Base-by-base conservation (phyloP, 2,329 filamentous ascomycete species). In the Alternaria burnsii region DNA sequence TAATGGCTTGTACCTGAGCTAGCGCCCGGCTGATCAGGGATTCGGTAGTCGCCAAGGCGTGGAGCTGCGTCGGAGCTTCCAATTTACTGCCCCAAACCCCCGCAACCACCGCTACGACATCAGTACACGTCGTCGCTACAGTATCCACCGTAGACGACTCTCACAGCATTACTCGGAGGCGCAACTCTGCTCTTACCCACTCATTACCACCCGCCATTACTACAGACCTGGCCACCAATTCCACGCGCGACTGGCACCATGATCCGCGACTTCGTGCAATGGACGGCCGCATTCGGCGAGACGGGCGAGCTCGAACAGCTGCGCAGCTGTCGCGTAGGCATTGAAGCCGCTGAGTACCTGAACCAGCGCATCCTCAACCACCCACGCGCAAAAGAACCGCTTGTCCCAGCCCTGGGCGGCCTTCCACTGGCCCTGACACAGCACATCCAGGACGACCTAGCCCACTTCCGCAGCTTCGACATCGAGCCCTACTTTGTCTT, bases 271-370 rank as follows among this genome's bases (percentile, higher is more conserved):
- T 83, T 88, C 73, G 85, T 87, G 69, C 83, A 84, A 70, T 89
- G 86, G 86, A 84, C 82, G 56, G 80, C 79, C 66, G 79, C 78
- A 71, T 82, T 87, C 67, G 80, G 82, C 63, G 82, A 84, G 74
- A 85, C 83, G 50, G 86, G 88, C 70, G 83, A 88, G 60, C 79
- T 96, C 68, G 84, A 89, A 62, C 87, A 91, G 64, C 84, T 97
- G 70, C 88, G 91, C 74, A 90, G 89, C 76, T 88, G 88, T 61
- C 86, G 89, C 55, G 86, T 97, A 71, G 94, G 90, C 66, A 89
- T 98, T 72, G 94, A 97, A 82, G 95, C 94, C 57, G 90, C 91
- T 54, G 91, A 96, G 79, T 98, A 95, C 78, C 87, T 99, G 66
- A 86, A 90, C 77, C 69, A 67, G 51, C 88, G 89, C 61, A 87